Evolutionary conservation across 2,329 filamentous ascomycete genomes (phyloP), one percentile per base, ranked within the genome.

Genomic region (Pseudogymnoascus sp.): DNA sequence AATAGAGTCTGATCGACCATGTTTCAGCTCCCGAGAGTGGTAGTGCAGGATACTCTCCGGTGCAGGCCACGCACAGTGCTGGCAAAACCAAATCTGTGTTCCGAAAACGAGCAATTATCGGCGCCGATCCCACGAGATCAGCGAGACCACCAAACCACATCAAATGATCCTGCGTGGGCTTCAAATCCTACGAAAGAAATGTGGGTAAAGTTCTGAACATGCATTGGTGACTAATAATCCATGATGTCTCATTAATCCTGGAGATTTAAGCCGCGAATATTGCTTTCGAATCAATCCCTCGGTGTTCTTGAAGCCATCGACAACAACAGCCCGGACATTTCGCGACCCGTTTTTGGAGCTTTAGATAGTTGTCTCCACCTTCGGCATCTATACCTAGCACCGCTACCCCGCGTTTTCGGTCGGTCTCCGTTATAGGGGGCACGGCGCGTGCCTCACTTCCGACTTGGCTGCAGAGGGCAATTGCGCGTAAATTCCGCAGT

Each of bases 381-480:
- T 33, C 45, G 25, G 45, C 45, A 33, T 18, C 25, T 55, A 12
- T n/a, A 33, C 25, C 25, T 31, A 33, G 25, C 5, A 1, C 45
- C 45, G 25, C n/a, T 16, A 55, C 45, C 45, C 45, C 45, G 45
- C 45, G 31, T 55, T 55, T 33, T 55, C 45, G 45, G 45, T 18
- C 25, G 25, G 7, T 55, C 14, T 55, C 45, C 45, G 45, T 55
- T 55, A 55, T 55, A 55, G 45, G 25, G 45, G 45, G 3, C 25
- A 16, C 14, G 41, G 45, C 45, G 45, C 45, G 45, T 55, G 25
- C 45, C 45, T 55, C 7, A 33, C 25, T 55, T 12, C 45, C 45
- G 45, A 31, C 45, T 55, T 55, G 45, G 45, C 45, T 18, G 28
- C 28, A 9, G 28, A 31, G 28, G 28, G 28, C 28, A 55, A 33